Evolutionary conservation across 2,329 filamentous ascomycete species (phyloP).

Genomic region (Chrysoporthe austroafricana): DNA sequence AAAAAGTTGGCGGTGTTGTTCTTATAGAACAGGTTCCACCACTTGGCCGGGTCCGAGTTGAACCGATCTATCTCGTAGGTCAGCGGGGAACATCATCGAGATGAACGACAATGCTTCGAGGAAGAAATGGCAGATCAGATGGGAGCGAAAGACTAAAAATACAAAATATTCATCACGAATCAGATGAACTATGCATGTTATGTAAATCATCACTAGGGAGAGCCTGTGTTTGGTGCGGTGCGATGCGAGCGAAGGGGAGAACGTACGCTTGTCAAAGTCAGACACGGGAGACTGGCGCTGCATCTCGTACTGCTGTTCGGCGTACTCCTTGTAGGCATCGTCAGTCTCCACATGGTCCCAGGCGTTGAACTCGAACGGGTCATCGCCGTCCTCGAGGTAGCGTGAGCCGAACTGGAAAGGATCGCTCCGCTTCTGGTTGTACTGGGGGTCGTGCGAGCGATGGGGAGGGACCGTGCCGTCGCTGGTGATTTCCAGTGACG

Average conservation of each 20-base stretch:
- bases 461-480: constrained; percentile 52
- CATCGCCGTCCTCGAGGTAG: constrained; percentile 78
- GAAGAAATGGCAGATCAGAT: constrained; percentile 56
- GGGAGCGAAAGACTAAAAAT: constrained; percentile 72
- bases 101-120: constrained; percentile 8
- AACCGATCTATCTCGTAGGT: constrained; percentile 67
- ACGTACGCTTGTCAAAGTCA: constrained; percentile 85
- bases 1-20: constrained; percentile 98
- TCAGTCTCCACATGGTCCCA: constrained; percentile 99
- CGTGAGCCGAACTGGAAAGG: constrained; percentile 96
- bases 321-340: constrained; percentile 82
- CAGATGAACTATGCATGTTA: constrained; percentile 77
- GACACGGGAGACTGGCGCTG: constrained; percentile 87
- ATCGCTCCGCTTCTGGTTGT: constrained; percentile 84
- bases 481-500: constrained; percentile 19
- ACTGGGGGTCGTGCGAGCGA: constrained; percentile 70
- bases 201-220: constrained; percentile 48
- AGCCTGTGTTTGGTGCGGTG: constrained; percentile 29
- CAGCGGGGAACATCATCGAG: constrained; percentile 39
- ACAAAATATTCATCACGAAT: constrained; percentile 65
- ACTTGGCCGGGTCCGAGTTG: constrained; percentile 87
- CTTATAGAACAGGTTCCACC: constrained; percentile 98
- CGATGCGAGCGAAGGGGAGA: constrained; percentile 18
- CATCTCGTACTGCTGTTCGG: constrained; percentile 79
- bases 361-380: constrained; percentile 97